phyloP scores from a whole-genome alignment of 2,329 filamentous ascomycete species.

The Orbilia javanica region DNA sequence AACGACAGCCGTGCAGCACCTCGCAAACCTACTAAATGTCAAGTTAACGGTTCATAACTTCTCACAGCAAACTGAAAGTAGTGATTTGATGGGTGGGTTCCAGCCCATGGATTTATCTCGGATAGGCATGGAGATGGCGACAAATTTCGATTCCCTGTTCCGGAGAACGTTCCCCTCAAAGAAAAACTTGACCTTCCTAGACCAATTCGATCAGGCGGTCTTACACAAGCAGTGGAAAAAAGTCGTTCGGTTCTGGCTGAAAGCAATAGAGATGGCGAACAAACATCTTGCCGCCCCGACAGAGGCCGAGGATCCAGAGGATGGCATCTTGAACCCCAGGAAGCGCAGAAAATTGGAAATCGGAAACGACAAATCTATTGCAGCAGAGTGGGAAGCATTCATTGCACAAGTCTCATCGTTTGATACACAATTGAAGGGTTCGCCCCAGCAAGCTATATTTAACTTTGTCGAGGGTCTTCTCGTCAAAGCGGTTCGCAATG shows the following conservation, averaged over 20 bases:
- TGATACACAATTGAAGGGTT: conserved; percentile 73
- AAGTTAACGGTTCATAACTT: conserved; percentile 93
- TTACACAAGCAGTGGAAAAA: conserved; percentile 88
- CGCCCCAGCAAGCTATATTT: conserved; percentile 71
- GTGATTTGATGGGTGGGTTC: conserved; percentile 95
- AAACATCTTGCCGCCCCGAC: conserved; percentile 74
- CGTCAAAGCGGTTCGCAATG: conserved; percentile 93
- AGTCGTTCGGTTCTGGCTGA: conserved; percentile 85
- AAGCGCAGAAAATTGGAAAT: conserved; percentile 74
- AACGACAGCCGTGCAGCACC: conserved; percentile 93
- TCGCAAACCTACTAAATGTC: conserved; percentile 85
- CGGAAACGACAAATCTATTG: conserved; percentile 70
- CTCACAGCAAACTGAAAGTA: conserved; percentile 96
- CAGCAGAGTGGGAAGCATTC: conserved; percentile 85
- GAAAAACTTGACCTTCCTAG: conserved; percentile 88
- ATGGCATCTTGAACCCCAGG: conserved; percentile 71
- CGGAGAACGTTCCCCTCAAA: conserved; percentile 85
- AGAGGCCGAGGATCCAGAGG: conserved; percentile 66
- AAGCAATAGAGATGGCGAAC: conserved; percentile 88
- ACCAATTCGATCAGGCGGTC: conserved; percentile 82
- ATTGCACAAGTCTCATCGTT: conserved; percentile 72
- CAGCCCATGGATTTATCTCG: conserved; percentile 84
- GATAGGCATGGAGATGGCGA: conserved; percentile 84
- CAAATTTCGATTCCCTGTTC: conserved; percentile 93
- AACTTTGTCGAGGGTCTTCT: conserved; percentile 96